Percentiles rank a stretch among this genome's conserved stretches.
These are phyloP conservation scores for Priceomyces haplophilus DNA, from an alignment of 805 yeast species.

Conservation along the genomic window DNA sequence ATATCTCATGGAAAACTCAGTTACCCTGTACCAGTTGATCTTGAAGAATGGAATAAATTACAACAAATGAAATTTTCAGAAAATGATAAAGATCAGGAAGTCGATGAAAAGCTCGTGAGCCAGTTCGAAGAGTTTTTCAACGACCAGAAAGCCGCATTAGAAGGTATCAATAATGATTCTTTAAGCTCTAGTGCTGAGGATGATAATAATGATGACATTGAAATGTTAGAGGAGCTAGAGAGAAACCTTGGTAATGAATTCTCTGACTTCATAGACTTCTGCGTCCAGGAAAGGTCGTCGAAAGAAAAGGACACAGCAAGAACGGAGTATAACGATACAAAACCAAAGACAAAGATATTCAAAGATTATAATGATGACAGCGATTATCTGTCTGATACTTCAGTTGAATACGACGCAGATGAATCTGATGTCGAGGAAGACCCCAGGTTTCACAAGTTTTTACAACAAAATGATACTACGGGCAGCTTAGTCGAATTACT, in stretches of 20 bases:
- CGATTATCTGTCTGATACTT: constrained; percentile 15
- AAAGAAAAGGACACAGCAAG: not conserved
- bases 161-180: constrained; percentile 7
- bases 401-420: constrained; percentile 8
- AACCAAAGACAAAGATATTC: constrained; percentile 7
- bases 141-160: constrained; percentile 8
- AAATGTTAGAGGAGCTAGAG: constrained; percentile 18
- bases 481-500: constrained; percentile 6
- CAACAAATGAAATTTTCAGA: not conserved
- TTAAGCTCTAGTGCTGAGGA: not conserved
- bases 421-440: constrained; percentile 8
- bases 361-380: constrained; percentile 15
- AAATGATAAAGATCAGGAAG: not conserved
- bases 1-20: constrained; percentile 7
- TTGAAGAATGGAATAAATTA: constrained; percentile 4
- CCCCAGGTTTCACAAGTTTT: constrained; percentile 3
- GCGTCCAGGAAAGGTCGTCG: constrained; percentile 11
- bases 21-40: constrained; percentile 3
- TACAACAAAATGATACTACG: constrained; percentile 3
- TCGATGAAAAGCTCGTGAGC: constrained; percentile 6
- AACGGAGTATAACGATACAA: not conserved
- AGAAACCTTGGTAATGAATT: constrained; percentile 9
- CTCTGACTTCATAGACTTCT: constrained; percentile 9
- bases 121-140: constrained; percentile 9
- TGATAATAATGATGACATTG: constrained; percentile 11